Conservation (phyloP, 1,284 basidiomycete species). For the Wallemia mellicola region DNA sequence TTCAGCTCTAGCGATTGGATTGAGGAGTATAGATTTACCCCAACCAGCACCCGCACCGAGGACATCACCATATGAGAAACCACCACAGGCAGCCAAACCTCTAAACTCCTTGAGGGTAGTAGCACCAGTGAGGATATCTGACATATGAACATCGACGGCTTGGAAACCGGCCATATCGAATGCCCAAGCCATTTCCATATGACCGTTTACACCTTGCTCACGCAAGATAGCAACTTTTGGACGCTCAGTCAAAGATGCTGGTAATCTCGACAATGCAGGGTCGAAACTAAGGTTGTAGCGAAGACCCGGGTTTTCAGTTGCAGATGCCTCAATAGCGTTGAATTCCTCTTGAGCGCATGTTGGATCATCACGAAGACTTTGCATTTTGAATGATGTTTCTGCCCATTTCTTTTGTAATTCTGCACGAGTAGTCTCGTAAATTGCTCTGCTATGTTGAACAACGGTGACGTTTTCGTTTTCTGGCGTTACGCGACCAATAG, state of each 20-base stretch:
- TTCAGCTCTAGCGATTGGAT: constrained; percentile 36
- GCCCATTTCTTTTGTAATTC: constrained; percentile 64
- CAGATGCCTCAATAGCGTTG: constrained; percentile 34
- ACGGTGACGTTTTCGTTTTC: constrained; percentile 26
- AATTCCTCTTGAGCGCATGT: constrained; percentile 52
- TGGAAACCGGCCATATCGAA: constrained; percentile 81
- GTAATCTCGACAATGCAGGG: constrained; percentile 9
- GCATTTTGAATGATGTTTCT: constrained; percentile 81
- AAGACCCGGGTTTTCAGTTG: constrained; percentile 30
- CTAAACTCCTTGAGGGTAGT: constrained; percentile 37
- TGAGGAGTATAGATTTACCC: constrained; percentile 74
- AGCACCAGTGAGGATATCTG: constrained; percentile 53
- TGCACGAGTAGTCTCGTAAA: constrained; percentile 37
- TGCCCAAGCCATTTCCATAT: constrained; percentile 94
- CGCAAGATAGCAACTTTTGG: constrained; percentile 84
- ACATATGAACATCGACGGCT: constrained; percentile 91
- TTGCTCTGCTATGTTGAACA: constrained; percentile 20
- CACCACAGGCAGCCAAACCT: constrained; percentile 81
- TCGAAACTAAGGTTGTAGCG: constrained; percentile 45
- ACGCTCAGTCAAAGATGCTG: constrained; percentile 15
- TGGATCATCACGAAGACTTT: constrained; percentile 60
- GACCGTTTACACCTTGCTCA: constrained; percentile 95
- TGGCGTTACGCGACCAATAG: constrained; percentile 35
- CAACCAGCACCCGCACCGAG: constrained; percentile 92
- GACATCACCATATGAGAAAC: constrained; percentile 96